phyloP scores from a whole-genome alignment of 202 grass and related monocot species.

The Cymbopogon flexuosus region DNA sequence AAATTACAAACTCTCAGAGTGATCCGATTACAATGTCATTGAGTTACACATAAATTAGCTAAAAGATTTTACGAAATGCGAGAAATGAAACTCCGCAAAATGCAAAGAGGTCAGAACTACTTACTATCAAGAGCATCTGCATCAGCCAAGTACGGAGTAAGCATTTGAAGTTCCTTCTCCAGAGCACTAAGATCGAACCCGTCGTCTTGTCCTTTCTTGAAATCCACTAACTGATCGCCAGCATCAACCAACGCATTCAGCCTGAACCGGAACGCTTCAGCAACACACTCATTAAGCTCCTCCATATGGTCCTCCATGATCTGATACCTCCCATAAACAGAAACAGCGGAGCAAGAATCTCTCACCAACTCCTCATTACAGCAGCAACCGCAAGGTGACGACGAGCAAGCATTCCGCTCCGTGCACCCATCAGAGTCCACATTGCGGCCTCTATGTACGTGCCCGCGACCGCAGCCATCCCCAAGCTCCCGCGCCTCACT shows the following conservation, averaged over 20 bases:
- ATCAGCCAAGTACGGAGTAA: slow-evolving; percentile 44
- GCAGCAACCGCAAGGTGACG: slow-evolving; percentile 52
- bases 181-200: slow-evolving; percentile 33
- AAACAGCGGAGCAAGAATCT: slow-evolving; percentile 49
- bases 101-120: slow-evolving; percentile 21
- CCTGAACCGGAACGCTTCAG: slow-evolving; percentile 30
- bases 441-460: background rate
- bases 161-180: slow-evolving; percentile 65
- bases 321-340: slow-evolving; percentile 77
- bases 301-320: slow-evolving; percentile 82
- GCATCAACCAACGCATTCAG: slow-evolving; percentile 12
- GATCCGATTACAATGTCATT: background rate
- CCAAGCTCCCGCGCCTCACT: background rate
- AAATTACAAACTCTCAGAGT: slow-evolving; percentile 3
- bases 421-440: background rate
- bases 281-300: slow-evolving; percentile 59
- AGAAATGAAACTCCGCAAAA: background rate
- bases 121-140: slow-evolving; percentile 43
- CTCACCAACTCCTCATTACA: slow-evolving; percentile 18
- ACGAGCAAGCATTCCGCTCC: slow-evolving; percentile 32
- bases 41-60: background rate
- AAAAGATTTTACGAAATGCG: background rate
- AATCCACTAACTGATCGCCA: slow-evolving; percentile 27
- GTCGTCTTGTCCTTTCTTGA: background rate
- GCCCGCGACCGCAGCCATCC: background rate